Base-by-base conservation (phyloP, 2,329 filamentous ascomycete species). In the Mycosphaerella arachidis region DNA sequence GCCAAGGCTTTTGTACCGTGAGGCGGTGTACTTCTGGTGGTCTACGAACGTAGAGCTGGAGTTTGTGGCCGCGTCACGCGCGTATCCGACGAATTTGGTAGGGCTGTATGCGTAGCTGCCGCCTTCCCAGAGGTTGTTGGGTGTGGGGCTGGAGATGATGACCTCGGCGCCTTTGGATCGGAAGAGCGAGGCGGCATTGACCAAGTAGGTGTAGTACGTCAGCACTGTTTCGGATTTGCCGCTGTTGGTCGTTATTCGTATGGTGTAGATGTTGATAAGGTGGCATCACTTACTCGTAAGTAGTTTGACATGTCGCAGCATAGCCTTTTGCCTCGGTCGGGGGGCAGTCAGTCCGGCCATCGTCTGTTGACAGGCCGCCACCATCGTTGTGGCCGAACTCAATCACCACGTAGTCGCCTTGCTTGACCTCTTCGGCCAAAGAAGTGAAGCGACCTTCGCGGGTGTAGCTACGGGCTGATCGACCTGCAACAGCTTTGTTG, bases 331-430 rank as follows among this genome's bases (percentile, higher is more conserved):
- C 83, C 0, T 78, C 74, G 2, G 84, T 84, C 1, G 75, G 70
- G 18, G 40, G 48, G 59, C 86, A 89, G 65, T 83, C 85, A 1
- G 81, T 82, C 13, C 86, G 80, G 0, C 82, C 82, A 66, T 88
- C 88, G 71, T 89, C 86, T 12, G 73, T 80, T 2, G 70, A 74
- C 1, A 85, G 75, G 0, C 80, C 80, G 1, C 86, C 85, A 24
- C 86, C 87, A 65, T 90, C 87, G 67, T 90, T 90, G 76, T 90
- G 87, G 0, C 87, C 87, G 67, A 90, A 88, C 67, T 89, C 86
- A 56, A 90, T 88, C 56, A 89, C 77, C 1, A 89, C 86, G 72
- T 84, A 86, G 72, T 90, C 87, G 33, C 84, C 85, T 1, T 77
- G 58, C 68, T 81, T 65, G 27, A 89, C 76, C 1, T 77, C 68